phyloP scores from a whole-genome alignment of 2,329 filamentous ascomycete species.

The Colletotrichum salicis region DNA sequence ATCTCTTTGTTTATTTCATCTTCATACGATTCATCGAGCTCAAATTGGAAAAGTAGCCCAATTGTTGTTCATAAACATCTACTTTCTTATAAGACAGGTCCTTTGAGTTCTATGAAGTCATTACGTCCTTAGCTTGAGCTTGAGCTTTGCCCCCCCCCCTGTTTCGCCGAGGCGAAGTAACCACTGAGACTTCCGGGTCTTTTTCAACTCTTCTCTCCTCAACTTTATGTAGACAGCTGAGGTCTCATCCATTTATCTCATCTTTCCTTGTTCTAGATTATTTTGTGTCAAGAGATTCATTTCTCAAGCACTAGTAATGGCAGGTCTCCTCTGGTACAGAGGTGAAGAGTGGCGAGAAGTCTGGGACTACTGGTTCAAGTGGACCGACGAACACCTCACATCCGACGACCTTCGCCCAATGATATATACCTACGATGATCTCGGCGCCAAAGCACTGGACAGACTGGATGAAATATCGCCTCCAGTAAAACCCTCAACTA shows the following conservation, averaged over 20 bases:
- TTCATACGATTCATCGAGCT: too few relatives aligned
- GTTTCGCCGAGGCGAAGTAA: not conserved
- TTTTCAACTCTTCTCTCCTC: not conserved
- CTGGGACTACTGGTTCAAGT: constrained; percentile 77
- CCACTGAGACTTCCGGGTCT: not conserved
- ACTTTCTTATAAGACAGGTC: not conserved
- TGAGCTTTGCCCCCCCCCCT: constrained; percentile 20
- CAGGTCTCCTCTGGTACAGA: constrained; percentile 29
- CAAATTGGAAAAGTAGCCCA: not conserved
- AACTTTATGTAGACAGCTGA: not conserved
- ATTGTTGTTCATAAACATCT: not conserved
- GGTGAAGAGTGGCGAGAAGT: constrained; percentile 37
- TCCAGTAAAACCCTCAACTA: constrained; percentile 40
- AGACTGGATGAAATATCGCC: constrained; percentile 71
- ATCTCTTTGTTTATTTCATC: not conserved
- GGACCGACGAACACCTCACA: constrained; percentile 72
- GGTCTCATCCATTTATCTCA: not conserved
- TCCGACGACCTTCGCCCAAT: constrained; percentile 68
- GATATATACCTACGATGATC: constrained; percentile 74
- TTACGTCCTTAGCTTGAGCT: not conserved
- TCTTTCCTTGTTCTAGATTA: not conserved
- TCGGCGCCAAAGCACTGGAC: constrained; percentile 74
- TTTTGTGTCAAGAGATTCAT: not conserved
- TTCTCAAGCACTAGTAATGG: constrained; percentile 6
- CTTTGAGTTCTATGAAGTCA: constrained; percentile 29